Evolutionary conservation across 2,329 filamentous ascomycete species (phyloP), one percentile per base, ranked within the genome.

Genomic region (Arachnomyces sp.): DNA sequence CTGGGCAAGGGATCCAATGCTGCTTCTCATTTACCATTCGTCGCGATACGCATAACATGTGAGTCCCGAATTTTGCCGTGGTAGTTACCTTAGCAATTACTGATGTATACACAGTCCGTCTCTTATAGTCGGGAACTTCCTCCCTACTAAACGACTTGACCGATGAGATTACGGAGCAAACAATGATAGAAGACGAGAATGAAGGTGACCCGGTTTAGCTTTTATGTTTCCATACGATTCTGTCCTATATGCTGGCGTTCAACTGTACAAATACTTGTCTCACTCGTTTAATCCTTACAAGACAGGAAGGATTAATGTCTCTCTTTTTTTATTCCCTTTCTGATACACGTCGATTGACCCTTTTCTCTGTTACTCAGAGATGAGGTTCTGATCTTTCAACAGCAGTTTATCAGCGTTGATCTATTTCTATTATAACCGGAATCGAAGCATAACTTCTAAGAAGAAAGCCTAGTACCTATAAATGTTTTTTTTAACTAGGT

Each of bases 21-120:
- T 96, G 90, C 62, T 98, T 98, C 65, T 96, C 90, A 0, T 95
- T 98, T 60, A 94, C 90, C 43, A 95, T 98, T 51, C 80, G 88
- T 54, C 80, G 90, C 56, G 92, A 98, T 67, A 86, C 87, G 46
- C 86, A 95, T 64, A 94, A 95, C 59, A 87, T 98, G 92, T 95
- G 69, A 75, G 89, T 68, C 18, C 28, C 25, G 28, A 14, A 9
- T 28, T 31, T 18, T 9, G 33, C 21, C 6, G 33, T 44, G 21
- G 32, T 21, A 29, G 36, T 16, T 16, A 11, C 25, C 7, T 12
- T 4, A 29, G 30, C 34, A 48, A 39, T 66, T 73, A 48, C 71
- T 44, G 8, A 9, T 40, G 39, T 30, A 36, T 28, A 15, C 51
- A 16, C 51, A 95, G 92, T 57, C 92, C 92, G 38, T 88, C 86